Conservation (phyloP, 805 yeast genomes). For the Saccharomyces jurei region DNA sequence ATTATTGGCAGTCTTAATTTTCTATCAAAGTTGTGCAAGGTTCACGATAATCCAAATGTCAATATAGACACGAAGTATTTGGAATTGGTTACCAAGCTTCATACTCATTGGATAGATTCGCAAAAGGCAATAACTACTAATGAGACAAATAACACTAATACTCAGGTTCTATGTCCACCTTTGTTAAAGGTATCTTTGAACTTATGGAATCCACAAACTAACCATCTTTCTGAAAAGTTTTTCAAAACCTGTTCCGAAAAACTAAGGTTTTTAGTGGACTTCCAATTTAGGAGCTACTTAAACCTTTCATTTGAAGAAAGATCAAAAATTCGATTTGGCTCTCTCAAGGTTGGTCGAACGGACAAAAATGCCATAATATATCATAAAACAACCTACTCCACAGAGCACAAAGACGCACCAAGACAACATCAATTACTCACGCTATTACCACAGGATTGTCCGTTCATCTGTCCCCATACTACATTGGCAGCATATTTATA, state of each 20-base stretch:
- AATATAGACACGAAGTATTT: conserved; percentile 18
- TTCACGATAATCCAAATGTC: conserved; percentile 12
- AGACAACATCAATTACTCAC: conserved; percentile 10
- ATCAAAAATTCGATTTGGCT: conserved; percentile 17
- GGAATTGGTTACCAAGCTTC: conserved; percentile 15
- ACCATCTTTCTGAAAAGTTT: conserved; percentile 16
- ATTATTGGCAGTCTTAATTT: conserved; percentile 20
- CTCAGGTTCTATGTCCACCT: conserved; percentile 2
- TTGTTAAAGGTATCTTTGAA: conserved; percentile 22
- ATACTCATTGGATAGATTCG: conserved; percentile 7
- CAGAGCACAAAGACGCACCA: conserved; percentile 1
- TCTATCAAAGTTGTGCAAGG: conserved; percentile 14
- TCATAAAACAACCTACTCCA: conserved; percentile 4
- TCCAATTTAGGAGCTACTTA: conserved; percentile 21
- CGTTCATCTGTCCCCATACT: conserved; percentile 25
- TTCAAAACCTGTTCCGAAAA: conserved; percentile 25
- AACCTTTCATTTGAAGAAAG: conserved; percentile 20
- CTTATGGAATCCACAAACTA: conserved; percentile 25
- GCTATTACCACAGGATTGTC: conserved; percentile 17
- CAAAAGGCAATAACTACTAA: not conserved
- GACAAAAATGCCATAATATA: not conserved
- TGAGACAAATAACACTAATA: not conserved
- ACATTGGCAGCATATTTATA: conserved; percentile 24
- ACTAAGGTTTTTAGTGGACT: conserved; percentile 25
- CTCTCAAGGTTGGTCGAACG: conserved; percentile 5